Base-by-base conservation (phyloP, 1,284 basidiomycete genomes). In the Calocybe gambosa region DNA sequence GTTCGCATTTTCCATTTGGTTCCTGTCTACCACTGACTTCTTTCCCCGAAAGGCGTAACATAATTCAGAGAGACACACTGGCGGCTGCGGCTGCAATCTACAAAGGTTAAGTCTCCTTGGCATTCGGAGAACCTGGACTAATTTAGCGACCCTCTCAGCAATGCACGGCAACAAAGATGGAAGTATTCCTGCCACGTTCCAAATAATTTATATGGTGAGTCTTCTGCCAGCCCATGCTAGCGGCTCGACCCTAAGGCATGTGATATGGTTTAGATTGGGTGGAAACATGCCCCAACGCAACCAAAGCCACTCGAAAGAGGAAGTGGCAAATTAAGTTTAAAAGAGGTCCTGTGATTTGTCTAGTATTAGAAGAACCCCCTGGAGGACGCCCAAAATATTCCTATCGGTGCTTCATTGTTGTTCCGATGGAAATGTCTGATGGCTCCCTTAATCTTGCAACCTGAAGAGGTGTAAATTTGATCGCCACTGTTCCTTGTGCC, bases 71-170 rank as follows among this genome's bases (percentile, higher is more conserved):
- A 13, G 95, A 99, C 61, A 96, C 95, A 1, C 67, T 99, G 29
- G 71, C 89, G 3, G 92, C 94, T 1, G 92, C 95, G 0, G 87
- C 89, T 10, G 87, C 92, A 0, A 98, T 97, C 36, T 99, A 99
- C 67, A 80, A 86, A 74, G 89, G 93, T 89, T 55, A 23, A 42
- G 51, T 50, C 19, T 8, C 20, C 20, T 9, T 18, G 19, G 8
- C 12, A 39, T 8, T 9, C 25, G 3, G 12, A 18, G 1, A 26
- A 25, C 21, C 4, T 29, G 26, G 47, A 35, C 39, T 9, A 20
- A 15, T 33, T 21, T 29, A 15, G 23, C 42, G 39, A 31, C 33
- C 15, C n/a, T 5, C 29, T 34, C 58, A 96, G 93, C 86, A 50
- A 59, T 99, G 45, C 88, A 97, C 61, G 91, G 89, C 3, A 77